Base-by-base conservation (phyloP, 2,329 filamentous ascomycete genomes). In the Aspergillus sp. region DNA sequence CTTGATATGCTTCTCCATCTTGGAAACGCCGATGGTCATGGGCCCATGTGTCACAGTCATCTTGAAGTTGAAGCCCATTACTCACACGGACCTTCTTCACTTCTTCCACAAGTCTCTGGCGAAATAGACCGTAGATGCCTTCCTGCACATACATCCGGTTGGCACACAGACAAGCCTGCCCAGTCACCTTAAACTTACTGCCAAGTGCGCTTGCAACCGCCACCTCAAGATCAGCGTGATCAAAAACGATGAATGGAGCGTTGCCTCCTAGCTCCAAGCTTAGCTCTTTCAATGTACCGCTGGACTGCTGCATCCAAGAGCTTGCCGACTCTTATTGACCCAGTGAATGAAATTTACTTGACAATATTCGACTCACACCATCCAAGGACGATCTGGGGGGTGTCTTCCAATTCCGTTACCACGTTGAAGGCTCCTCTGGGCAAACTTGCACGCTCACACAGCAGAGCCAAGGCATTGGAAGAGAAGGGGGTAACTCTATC, bases 221-320 rank as follows among this genome's bases (percentile, higher is more conserved):
- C 32, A 62, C 54, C 7, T 69, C 64, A 13, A 74, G 49, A 39
- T 71, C 60, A 2, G 68, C 68, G 49, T 74, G 70, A 37, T 69
- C 62, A 51, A 71, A 72, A 13, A 74, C 59, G 20, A 73, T 62
- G 19, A 67, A 66, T 1, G 69, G 65, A 20, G 60, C 63, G 52
- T 74, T 74, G 5, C 71, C 71, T n/a, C 71, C 71, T 5, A 74
- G 63, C 52, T 75, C 73, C 22, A 75, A 57, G 5, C 65, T 68
- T 7, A 73, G 56, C 41, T 72, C 71, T 56, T 74, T 75, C 20
- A 75, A 48, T 5, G 53, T 63, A 6, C 56, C 49, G 6, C 60
- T 60, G 47, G 61, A 69, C 49, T 69, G 64, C 4, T 53, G 49
- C 12, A 61, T 61, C n/a, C 12, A 70, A 52, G 1, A 70, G 52